A percentile compares a stretch with the other conserved stretches of the same genome.
Conservation (phyloP, 352 stramenopile genomes). For the Aphanomyces astaci region DNA sequence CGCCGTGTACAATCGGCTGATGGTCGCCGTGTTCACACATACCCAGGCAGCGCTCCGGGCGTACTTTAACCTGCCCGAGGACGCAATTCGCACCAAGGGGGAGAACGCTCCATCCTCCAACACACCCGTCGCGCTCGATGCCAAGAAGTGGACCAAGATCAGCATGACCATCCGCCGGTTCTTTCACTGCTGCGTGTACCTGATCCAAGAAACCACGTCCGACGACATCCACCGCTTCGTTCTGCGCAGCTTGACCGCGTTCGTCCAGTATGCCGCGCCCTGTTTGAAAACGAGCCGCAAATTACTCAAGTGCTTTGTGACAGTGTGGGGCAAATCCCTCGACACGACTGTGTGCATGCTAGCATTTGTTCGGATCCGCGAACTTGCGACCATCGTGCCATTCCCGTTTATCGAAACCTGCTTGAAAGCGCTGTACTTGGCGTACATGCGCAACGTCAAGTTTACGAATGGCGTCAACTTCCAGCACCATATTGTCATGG, state of each 20-base stretch:
- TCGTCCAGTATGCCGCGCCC: slow-evolving; percentile 59
- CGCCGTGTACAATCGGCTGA: slow-evolving; percentile 92
- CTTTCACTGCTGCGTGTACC: slow-evolving; percentile 87
- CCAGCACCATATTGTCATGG: slow-evolving; percentile 85
- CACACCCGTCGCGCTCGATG: neutral
- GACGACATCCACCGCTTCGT: slow-evolving; percentile 79
- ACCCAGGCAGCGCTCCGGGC: slow-evolving; percentile 36
- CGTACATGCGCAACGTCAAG: slow-evolving; percentile 94
- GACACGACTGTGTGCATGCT: slow-evolving; percentile 83
- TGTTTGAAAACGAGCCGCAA: slow-evolving; percentile 56
- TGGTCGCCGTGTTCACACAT: slow-evolving; percentile 89
- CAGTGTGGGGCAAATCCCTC: slow-evolving; percentile 79
- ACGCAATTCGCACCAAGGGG: neutral
- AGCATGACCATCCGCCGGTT: slow-evolving; percentile 85
- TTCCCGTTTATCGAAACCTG: slow-evolving; percentile 95
- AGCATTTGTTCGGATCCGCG: slow-evolving; percentile 93
- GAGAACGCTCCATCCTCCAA: no score
- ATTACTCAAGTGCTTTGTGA: slow-evolving; percentile 76
- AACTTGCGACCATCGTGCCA: slow-evolving; percentile 90
- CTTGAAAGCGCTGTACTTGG: slow-evolving; percentile 94
- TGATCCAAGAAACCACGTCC: slow-evolving; percentile 82
- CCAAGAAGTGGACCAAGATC: slow-evolving; percentile 32
- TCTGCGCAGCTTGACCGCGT: slow-evolving; percentile 67
- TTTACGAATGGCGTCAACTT: slow-evolving; percentile 86
- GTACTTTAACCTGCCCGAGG: slow-evolving; percentile 2